phyloP scores from a whole-genome alignment of 495 filamentous ascomycete species.

The Oidiodendron maius region DNA sequence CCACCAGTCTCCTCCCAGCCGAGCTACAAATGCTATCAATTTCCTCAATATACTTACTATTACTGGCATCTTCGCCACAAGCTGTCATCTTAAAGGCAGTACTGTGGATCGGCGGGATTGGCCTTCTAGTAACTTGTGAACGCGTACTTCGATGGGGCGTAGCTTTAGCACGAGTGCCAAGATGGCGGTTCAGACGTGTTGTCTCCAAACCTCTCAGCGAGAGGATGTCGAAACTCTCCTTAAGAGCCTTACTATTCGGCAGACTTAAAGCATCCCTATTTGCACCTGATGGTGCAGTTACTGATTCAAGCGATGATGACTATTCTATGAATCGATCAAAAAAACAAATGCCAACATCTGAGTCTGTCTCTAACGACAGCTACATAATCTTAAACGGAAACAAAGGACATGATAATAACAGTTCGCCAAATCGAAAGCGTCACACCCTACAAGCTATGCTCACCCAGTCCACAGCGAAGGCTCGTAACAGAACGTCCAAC shows the following conservation, averaged over 20 bases:
- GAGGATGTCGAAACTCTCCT: conserved; percentile 13
- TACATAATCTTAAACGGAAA: conserved; percentile 3
- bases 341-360: not conserved
- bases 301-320: conserved; percentile 14
- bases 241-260: conserved; percentile 20
- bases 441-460: conserved; percentile 18
- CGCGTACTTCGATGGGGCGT: conserved; percentile 83
- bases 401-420: conserved; percentile 13
- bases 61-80: conserved; percentile 78
- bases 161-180: conserved; percentile 78
- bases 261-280: conserved; percentile 19
- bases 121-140: conserved; percentile 64
- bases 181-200: conserved; percentile 75
- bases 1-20: conserved; percentile 77
- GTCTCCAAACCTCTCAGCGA: conserved; percentile 9
- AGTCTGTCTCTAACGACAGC: not conserved
- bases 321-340: not conserved
- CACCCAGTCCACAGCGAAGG: conserved; percentile 5
- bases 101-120: conserved; percentile 83
- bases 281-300: conserved; percentile 1
- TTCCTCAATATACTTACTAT: conserved; percentile 73
- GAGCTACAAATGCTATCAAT: conserved; percentile 84
- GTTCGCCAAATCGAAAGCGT: conserved; percentile 8
- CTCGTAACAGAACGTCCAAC: conserved; percentile 48
- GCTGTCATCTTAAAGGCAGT: conserved; percentile 73